Base-by-base conservation (phyloP, 2,329 filamentous ascomycete species). In the Trichoderma lentiforme region DNA sequence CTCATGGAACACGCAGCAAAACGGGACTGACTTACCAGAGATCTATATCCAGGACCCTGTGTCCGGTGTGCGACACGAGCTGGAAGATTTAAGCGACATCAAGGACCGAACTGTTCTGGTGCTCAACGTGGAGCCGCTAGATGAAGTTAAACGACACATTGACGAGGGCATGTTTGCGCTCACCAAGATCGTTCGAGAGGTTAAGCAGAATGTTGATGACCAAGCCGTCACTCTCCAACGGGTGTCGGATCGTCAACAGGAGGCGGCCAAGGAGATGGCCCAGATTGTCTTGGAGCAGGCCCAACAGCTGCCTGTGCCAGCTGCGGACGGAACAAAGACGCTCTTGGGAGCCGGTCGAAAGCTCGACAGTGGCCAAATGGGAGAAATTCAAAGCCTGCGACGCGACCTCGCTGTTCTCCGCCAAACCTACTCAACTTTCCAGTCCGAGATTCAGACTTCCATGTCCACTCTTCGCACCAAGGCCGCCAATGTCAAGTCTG, bases 1-100 rank as follows among this genome's bases (percentile, higher is more conserved):
- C 79, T 96, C 95, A 0, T 99, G 97, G 95, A 98, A 97, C 77
- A 98, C 95, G 1, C 95, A 98, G 76, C 92, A 94, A 73, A 97
- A 98, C 77, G 96, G 96, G 8, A 89, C 90, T 15, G 96, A 99
- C 79, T 84, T 99, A 60, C 96, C 96, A 0, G 96, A 99, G 77
- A 98, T 99, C 18, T 98, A 99, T 80, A 96, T 99, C 18, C 96
- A 99, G 80, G 96, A 99, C 80, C 92, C 95, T 0, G 88, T 98
- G 3, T 98, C 96, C 9, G 96, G 96, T 0, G 93, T 99, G n/a
- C 92, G 96, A 18, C 95, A 99, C 80, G 96, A 99, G 82, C 84
- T 99, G 28, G 96, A 99, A 80, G 96, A 99, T 79, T 85, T 99
- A 34, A 89, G 86, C 21, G 96, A 99, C 79, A 93, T 99, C 77